Evolutionary conservation across 306 rosid species (phyloP).

Genomic region (Arachis hypogaea): DNA sequence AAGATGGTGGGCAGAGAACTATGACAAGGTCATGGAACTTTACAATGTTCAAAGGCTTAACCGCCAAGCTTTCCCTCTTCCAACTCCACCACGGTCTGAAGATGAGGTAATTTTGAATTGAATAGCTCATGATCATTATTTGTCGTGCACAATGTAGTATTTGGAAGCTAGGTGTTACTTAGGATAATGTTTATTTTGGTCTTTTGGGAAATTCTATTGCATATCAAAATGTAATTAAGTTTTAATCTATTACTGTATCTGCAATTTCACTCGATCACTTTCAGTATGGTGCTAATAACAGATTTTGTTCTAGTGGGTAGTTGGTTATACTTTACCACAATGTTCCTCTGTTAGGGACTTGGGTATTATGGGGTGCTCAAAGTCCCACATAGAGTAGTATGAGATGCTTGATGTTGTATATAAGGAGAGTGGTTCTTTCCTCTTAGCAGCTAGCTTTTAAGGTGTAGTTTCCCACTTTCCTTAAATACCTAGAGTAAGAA

Average conservation of each 20-base stretch:
- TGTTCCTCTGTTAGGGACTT: background rate
- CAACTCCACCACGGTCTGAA: slow-evolving; percentile 60
- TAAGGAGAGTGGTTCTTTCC: too few species aligned
- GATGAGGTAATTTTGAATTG: slow-evolving; percentile 49
- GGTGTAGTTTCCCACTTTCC: too few species aligned
- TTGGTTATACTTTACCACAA: background rate
- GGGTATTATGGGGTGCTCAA: too few species aligned
- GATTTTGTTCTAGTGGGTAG: background rate
- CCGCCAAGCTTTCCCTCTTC: slow-evolving; percentile 60
- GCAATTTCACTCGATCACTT: slow-evolving; percentile 19
- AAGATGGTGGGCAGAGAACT: slow-evolving; percentile 66
- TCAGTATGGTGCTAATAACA: background rate
- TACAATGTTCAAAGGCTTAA: slow-evolving; percentile 61
- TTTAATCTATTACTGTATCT: slow-evolving; percentile 1
- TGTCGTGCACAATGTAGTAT: background rate
- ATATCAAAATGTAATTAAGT: background rate
- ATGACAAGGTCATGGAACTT: slow-evolving; percentile 60
- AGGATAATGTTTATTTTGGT: background rate
- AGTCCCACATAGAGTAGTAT: too few species aligned
- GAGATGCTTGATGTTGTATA: too few species aligned
- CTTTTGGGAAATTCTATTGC: background rate
- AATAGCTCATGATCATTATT: background rate
- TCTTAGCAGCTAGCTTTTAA: too few species aligned
- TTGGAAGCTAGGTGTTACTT: slow-evolving; percentile 3
- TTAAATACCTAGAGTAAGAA: too few species aligned